These are phyloP conservation scores for Jatropha multifida DNA, from an alignment of 441 rosid genomes.

Conservation along the genomic window DNA sequence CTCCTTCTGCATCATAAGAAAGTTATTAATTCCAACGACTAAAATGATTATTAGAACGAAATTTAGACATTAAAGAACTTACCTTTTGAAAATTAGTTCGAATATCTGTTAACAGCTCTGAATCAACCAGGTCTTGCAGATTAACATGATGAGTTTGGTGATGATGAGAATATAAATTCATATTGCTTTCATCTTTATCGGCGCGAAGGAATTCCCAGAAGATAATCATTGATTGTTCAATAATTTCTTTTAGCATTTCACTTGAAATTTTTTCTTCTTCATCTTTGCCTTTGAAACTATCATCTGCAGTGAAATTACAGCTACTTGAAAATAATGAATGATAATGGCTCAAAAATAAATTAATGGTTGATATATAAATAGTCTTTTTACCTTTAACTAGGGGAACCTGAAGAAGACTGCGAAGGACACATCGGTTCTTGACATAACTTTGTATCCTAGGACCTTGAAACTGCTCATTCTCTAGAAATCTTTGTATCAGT, in stretches of 20 bases:
- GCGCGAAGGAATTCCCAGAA: constrained; percentile 64
- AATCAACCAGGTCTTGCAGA: constrained; percentile 48
- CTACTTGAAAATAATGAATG: background rate
- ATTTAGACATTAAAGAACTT: background rate
- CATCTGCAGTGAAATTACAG: constrained; percentile 44
- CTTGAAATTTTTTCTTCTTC: constrained; percentile 41
- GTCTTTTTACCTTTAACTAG: constrained; percentile 51
- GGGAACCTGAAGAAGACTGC: constrained; percentile 66
- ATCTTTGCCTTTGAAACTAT: constrained; percentile 37
- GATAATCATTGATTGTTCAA: constrained; percentile 47
- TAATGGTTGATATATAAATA: background rate
- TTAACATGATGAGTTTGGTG: constrained; percentile 37
- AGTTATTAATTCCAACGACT: background rate
- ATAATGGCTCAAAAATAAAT: background rate
- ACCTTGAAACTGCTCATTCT: constrained; percentile 69
- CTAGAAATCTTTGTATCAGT: constrained; percentile 58
- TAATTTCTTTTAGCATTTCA: constrained; percentile 35
- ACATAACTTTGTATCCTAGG: constrained; percentile 60
- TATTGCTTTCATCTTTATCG: constrained; percentile 43
- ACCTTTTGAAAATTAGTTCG: constrained; percentile 66
- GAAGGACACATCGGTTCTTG: constrained; percentile 52
- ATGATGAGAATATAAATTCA: constrained; percentile 29
- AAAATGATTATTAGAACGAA: background rate
- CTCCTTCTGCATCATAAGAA: constrained; percentile 51
- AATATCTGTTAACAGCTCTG: constrained; percentile 45